Evolutionary conservation across 768 basidiomycete genomes (phyloP).

Genomic region (Collybia nuda): DNA sequence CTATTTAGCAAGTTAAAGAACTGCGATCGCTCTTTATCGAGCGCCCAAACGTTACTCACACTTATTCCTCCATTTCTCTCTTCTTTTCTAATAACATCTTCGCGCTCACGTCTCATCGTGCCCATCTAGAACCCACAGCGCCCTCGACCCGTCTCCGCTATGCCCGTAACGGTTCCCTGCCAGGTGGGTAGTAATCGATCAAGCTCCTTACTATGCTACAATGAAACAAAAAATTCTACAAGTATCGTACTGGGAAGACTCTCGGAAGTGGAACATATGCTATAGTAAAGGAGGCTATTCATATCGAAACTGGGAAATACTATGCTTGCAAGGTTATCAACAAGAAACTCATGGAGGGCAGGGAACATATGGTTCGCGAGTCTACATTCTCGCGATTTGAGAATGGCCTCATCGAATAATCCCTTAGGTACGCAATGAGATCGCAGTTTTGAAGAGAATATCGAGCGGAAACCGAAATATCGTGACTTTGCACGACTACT

Average conservation of each 20-base stretch:
- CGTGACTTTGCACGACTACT: conserved; percentile 94
- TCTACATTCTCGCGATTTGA: conserved; percentile 5
- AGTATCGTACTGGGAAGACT: conserved; percentile 89
- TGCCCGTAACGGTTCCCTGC: conserved; percentile 46
- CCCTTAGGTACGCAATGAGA: conserved; percentile 90
- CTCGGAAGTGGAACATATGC: conserved; percentile 93
- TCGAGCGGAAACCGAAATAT: conserved; percentile 90
- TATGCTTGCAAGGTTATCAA: conserved; percentile 99
- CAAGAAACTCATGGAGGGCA: conserved; percentile 98
- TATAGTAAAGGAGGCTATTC: conserved; percentile 93
- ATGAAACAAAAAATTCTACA: conserved; percentile 5
- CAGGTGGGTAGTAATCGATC: conserved; percentile 31
- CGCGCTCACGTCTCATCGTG: not conserved
- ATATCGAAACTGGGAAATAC: conserved; percentile 88
- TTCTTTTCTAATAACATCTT: not conserved
- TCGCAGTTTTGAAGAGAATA: conserved; percentile 89
- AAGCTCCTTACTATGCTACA: not conserved
- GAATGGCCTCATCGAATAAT: not conserved
- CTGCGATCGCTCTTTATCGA: conserved; percentile 12
- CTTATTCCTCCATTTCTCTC: not conserved
- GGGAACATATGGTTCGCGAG: conserved; percentile 89
- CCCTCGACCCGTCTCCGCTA: conserved; percentile 9
- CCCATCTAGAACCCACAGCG: conserved; percentile 7
- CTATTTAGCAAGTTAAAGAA: not conserved
- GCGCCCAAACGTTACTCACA: conserved; percentile 1